Evolutionary conservation across 768 basidiomycete genomes (phyloP).

Genomic region (Termitomyces sp.): DNA sequence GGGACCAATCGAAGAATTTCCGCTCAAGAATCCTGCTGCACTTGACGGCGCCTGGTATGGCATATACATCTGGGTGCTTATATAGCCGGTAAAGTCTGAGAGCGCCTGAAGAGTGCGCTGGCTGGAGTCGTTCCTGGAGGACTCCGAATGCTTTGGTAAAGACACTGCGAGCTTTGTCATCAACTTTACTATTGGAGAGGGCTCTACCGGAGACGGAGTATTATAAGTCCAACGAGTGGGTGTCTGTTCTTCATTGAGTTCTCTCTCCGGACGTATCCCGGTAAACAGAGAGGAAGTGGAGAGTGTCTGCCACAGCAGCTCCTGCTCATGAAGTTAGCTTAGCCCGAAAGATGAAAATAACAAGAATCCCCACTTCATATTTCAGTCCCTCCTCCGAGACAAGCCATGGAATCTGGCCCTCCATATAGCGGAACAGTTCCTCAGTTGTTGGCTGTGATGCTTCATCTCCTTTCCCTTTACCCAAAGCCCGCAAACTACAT

Average conservation of each 20-base stretch:
- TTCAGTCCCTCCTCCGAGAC: conserved; percentile 40
- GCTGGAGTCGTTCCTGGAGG: conserved; percentile 29
- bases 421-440: conserved; percentile 54
- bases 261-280: conserved; percentile 21
- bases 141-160: conserved; percentile 28
- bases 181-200: conserved; percentile 33
- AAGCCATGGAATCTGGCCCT: conserved; percentile 55
- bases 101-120: conserved; percentile 63
- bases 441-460: conserved; percentile 42
- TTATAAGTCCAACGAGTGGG: conserved; percentile 34
- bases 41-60: conserved; percentile 31
- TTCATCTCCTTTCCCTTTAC: conserved; percentile 28
- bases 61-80: conserved; percentile 67
- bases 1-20: conserved; percentile 21
- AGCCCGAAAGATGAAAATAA: background rate
- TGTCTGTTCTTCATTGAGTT: conserved; percentile 17
- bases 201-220: conserved; percentile 23
- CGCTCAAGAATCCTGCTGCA: conserved; percentile 22
- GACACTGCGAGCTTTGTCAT: conserved; percentile 27
- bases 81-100: conserved; percentile 72
- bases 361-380: conserved; percentile 44
- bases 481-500: conserved; percentile 51
- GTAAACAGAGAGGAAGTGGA: conserved; percentile 46
- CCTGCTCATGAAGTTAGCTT: conserved; percentile 10
- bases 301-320: conserved; percentile 61